Evolutionary conservation across 2,329 filamentous ascomycete species (phyloP).

Genomic region (Fusarium coffeatum): DNA sequence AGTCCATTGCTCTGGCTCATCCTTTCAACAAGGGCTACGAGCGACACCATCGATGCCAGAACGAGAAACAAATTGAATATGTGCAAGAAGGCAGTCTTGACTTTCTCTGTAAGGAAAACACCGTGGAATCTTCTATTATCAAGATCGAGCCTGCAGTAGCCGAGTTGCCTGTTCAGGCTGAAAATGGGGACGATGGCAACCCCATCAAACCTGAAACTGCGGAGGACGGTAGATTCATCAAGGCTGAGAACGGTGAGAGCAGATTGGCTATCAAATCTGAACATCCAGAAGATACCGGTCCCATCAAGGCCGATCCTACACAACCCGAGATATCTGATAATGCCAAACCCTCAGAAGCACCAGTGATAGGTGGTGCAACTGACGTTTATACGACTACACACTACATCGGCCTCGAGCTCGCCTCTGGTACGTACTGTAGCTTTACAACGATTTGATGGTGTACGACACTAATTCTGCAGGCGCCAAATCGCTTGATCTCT

Average conservation of each 20-base stretch:
- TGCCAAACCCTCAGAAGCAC: conserved; percentile 14
- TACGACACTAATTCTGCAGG: conserved; percentile 58
- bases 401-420: conserved; percentile 89
- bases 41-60: conserved; percentile 77
- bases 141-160: conserved; percentile 31
- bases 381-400: conserved; percentile 89
- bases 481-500: conserved; percentile 79
- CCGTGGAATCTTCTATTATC: conserved; percentile 52
- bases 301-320: conserved; percentile 29
- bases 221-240: conserved; percentile 38
- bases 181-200: conserved; percentile 56
- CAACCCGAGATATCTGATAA: conserved; percentile 25
- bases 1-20: conserved; percentile 83
- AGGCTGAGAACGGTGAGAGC: conserved; percentile 44
- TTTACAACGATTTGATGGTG: background rate
- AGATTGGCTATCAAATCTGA: conserved; percentile 5
- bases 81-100: conserved; percentile 66
- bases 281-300: conserved; percentile 48
- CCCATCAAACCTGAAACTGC: conserved; percentile 53
- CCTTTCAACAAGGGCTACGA: conserved; percentile 95
- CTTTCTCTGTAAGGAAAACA: conserved; percentile 55
- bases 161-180: conserved; percentile 56
- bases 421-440: conserved; percentile 68
- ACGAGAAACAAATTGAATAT: conserved; percentile 62
- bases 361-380: conserved; percentile 31